Evolutionary conservation across 2,329 filamentous ascomycete genomes (phyloP).

Genomic region (Amphichorda felina): DNA sequence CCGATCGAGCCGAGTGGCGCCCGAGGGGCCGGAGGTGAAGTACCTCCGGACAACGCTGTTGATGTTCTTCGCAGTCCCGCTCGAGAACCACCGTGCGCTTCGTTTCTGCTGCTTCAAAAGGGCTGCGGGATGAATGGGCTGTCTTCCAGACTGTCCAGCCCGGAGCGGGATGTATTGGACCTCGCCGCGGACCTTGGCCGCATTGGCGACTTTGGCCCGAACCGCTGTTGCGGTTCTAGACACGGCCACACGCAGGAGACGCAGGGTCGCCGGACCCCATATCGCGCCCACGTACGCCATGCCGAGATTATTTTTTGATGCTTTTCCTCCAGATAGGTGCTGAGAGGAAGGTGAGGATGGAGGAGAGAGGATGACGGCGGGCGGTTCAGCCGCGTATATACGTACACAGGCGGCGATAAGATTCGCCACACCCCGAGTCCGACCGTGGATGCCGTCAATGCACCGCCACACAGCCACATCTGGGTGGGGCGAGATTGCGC

Average conservation of each 20-base stretch:
- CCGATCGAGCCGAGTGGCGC: conserved; percentile 28
- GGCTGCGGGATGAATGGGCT: conserved; percentile 41
- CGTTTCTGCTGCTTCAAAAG: conserved; percentile 35
- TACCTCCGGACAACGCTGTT: conserved; percentile 36
- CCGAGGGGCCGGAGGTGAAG: conserved; percentile 27
- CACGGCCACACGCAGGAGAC: conserved; percentile 39
- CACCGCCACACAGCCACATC: conserved; percentile 1
- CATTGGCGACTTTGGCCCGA: conserved; percentile 34
- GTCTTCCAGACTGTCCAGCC: conserved; percentile 24
- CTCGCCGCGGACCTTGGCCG: conserved; percentile 31
- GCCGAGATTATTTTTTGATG: conserved; percentile 15
- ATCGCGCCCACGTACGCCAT: conserved; percentile 47
- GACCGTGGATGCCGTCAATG: no score
- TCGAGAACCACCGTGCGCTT: conserved; percentile 36
- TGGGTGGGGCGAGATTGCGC: neutral
- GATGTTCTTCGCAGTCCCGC: conserved; percentile 26
- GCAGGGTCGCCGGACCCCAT: conserved; percentile 44
- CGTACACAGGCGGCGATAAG: neutral
- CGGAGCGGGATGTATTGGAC: conserved; percentile 33
- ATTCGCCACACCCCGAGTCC: neutral
- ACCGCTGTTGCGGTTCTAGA: conserved; percentile 37
- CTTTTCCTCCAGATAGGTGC: conserved; percentile 1
- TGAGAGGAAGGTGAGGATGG: conserved; percentile 1
- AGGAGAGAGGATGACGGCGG: neutral
- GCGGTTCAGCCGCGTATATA: neutral